Evolutionary conservation across 139 green algal genomes (phyloP).

Genomic region (Chlorella sp.): DNA sequence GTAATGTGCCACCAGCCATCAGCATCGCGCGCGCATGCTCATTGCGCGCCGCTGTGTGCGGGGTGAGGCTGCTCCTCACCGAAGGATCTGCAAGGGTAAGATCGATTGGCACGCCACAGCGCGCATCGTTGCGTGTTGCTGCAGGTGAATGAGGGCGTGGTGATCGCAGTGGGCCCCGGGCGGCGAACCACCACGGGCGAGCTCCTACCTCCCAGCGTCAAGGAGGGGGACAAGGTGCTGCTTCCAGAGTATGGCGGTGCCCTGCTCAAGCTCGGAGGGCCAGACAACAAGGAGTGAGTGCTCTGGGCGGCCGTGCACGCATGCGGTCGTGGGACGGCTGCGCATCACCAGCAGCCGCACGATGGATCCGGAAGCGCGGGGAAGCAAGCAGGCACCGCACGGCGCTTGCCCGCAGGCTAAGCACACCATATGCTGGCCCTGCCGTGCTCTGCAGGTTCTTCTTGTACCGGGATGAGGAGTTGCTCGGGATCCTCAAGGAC

Average conservation of each 20-base stretch:
- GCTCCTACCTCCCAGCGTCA: slow-evolving; percentile 70
- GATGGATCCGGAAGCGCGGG: no score
- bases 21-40: background rate
- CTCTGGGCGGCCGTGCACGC: no score
- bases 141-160: slow-evolving; percentile 87
- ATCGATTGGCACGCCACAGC: background rate
- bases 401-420: no score
- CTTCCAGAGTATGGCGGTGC: slow-evolving; percentile 94
- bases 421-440: no score
- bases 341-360: no score
- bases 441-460: background rate
- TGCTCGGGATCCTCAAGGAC: slow-evolving; percentile 48
- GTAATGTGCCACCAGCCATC: background rate
- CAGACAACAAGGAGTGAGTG: slow-evolving; percentile 86
- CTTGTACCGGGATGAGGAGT: slow-evolving; percentile 53
- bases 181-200: slow-evolving; percentile 63
- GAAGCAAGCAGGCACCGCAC: no score
- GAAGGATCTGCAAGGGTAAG: background rate
- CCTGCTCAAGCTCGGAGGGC: slow-evolving; percentile 73
- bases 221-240: slow-evolving; percentile 93
- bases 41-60: no score
- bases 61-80: background rate
- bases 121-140: background rate
- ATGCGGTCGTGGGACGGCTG: no score
- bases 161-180: slow-evolving; percentile 90